Base-by-base conservation (phyloP, 2,329 filamentous ascomycete species). In the Ophiocordyceps sinensis region DNA sequence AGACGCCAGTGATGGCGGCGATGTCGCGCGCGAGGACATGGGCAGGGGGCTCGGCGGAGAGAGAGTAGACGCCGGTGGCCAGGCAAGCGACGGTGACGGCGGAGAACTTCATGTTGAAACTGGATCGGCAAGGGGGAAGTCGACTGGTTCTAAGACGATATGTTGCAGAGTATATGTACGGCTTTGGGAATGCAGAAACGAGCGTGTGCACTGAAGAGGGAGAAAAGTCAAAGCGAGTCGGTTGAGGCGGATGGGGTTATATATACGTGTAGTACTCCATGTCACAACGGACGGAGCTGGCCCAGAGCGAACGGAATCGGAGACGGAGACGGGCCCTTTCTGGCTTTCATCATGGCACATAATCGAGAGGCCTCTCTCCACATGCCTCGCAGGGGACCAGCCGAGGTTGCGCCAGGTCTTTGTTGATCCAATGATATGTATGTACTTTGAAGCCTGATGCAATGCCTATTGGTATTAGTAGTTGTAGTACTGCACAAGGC, bases 81-180 rank as follows among this genome's bases (percentile, higher is more conserved):
- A 41, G 43, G 41, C 42, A 37, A 19, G 37, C 37, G 39, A 47
- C 26, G 34, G 46, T 31, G 28, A 46, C 39, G 31, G 38, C 39
- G 29, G 41, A 42, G 48, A 43, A 48, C 48, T 47, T 48, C 48
- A 50, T 50, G 13, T 39, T 48, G 43, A 15, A 17, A 38, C 39
- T 32, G 36, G 17, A 28, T 13, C 15, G 17, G 4, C 21, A 15
- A 35, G 14, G 14, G 10, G 23, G n/a, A n/a, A 29, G 17, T n/a
- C 15, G 19, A 23, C 14, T 19, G n/a, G n/a, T 7, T 12, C 4
- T 11, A 31, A 10, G 28, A 31, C 14, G 28, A 19, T 17, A 31
- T 17, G 12, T 28, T 19, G 30, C 30, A 36, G 17, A 5, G n/a
- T n/a, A n/a, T n/a, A n/a, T n/a, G 15, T 9, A 34, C 32, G n/a